phyloP scores from a whole-genome alignment of 805 yeast genomes.

The Pichia eremophila region DNA sequence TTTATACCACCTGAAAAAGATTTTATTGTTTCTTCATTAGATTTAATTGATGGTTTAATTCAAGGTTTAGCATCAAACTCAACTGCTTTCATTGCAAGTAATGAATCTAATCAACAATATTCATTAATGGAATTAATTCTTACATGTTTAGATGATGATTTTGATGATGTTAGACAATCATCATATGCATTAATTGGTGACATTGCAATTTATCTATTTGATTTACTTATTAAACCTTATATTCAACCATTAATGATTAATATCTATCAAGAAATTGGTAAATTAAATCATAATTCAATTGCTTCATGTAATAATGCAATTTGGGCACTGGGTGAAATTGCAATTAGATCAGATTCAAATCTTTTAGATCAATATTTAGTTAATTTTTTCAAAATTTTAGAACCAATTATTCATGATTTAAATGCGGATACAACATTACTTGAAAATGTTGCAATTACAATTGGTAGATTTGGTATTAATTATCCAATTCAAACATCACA shows the following conservation, averaged over 20 bases:
- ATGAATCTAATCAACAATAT: constrained; percentile 15
- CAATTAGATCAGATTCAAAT: constrained; percentile 43
- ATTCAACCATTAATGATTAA: constrained; percentile 48
- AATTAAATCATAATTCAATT: constrained; percentile 33
- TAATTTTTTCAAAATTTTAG: constrained; percentile 45
- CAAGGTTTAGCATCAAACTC: constrained; percentile 74
- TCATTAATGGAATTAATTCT: constrained; percentile 52
- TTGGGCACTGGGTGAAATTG: constrained; percentile 89
- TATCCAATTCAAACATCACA: constrained; percentile 36
- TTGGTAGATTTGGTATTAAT: constrained; percentile 73
- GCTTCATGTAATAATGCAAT: constrained; percentile 82
- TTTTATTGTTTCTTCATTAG: constrained; percentile 80
- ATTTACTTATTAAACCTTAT: constrained; percentile 36
- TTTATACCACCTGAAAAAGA: constrained; percentile 80
- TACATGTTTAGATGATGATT: constrained; percentile 63
- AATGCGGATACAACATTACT: constrained; percentile 55
- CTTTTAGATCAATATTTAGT: constrained; percentile 43
- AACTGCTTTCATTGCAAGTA: constrained; percentile 38
- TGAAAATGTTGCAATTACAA: constrained; percentile 83
- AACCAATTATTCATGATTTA: constrained; percentile 47
- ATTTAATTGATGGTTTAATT: constrained; percentile 82
- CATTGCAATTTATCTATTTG: constrained; percentile 53
- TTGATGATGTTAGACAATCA: constrained; percentile 86
- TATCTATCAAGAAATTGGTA: constrained; percentile 59
- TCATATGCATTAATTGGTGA: constrained; percentile 90